Evolutionary conservation across 768 basidiomycete species (phyloP), one percentile per base, ranked within the genome.

Genomic region (Botryobasidium botryosum): DNA sequence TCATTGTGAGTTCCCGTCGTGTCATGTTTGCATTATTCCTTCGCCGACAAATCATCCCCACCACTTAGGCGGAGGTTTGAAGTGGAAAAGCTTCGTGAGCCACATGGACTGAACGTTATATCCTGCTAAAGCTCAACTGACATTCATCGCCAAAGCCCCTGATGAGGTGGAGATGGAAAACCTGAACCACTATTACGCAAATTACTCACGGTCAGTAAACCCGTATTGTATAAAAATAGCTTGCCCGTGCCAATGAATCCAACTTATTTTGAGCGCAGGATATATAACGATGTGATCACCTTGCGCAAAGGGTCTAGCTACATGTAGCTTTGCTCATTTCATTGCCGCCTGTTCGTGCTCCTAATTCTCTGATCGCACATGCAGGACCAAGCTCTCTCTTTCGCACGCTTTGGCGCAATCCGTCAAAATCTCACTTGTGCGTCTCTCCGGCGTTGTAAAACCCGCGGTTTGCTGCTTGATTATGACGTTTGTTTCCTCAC

Each of bases 111-210:
- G 6, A 10, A 7, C 28, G n/a, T 37, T 37, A 23, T 25, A 28
- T 40, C 28, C 39, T 33, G 25, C 44, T 51, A 24, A 32, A 17
- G n/a, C 37, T 39, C 17, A 18, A 42, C 44, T 41, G 44, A 47
- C 44, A 48, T 45, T 40, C 15, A 6, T 26, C 23, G 45, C 36
- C 44, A n/a, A 50, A 87, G 86, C 78, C 28, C 67, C 80, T n/a
- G 81, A 91, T 26, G 80, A 82, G 50, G 68, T 90, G 23, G 90
- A 96, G 61, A 90, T 86, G 83, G 91, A 96, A 66, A 91, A 96
- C 57, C 65, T 96, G 27, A 92, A 92, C 62, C 94, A 79, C 60
- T 96, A 96, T 56, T 91, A 91, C 57, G 91, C 91, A 5, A 88
- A 90, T 55, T 96, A 96, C 58, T 91, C 87, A 58, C 76, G 91